Evolutionary conservation across 2,329 filamentous ascomycete species (phyloP).

Genomic region (Chaetomiaceae sp.): DNA sequence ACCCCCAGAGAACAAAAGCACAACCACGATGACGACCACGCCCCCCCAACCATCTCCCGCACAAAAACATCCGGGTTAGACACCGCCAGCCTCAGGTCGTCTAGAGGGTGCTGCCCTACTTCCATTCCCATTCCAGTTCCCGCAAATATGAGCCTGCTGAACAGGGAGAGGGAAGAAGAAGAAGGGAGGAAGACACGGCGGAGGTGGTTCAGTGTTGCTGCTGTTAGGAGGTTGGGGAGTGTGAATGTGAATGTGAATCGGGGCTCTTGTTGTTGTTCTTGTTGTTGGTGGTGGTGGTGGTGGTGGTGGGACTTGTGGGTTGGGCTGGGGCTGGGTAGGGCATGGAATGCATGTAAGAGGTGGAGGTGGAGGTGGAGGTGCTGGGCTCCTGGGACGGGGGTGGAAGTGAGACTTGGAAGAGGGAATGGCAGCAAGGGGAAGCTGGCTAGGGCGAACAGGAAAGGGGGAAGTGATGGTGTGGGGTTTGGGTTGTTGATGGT

Average conservation of each 20-base stretch:
- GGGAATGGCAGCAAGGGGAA: neutral
- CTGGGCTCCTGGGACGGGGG: no score
- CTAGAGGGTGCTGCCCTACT: constrained; percentile 31
- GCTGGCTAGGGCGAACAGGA: neutral
- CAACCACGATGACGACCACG: no score
- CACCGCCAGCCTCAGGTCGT: constrained; percentile 34
- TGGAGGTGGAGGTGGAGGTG: no score
- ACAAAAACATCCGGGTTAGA: constrained; percentile 35
- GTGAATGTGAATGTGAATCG: constrained; percentile 13
- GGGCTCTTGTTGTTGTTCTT: neutral
- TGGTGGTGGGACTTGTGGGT: no score
- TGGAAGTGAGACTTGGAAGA: neutral
- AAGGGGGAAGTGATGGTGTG: neutral
- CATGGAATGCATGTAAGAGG: no score
- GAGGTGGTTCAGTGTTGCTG: constrained; percentile 38
- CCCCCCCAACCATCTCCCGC: constrained; percentile 24
- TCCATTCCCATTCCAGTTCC: no score
- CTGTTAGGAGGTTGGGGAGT: constrained; percentile 30
- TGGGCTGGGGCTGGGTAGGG: no score
- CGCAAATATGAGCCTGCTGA: no score
- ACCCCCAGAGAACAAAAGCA: no score
- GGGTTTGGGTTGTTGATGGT: neutral
- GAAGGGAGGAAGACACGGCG: constrained; percentile 32
- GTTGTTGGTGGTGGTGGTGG: neutral
- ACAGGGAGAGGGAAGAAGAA: no score